A percentile compares a stretch with the other conserved stretches of the same genome.
These are phyloP conservation scores for Aspergillus sp. DNA, from an alignment of 2,329 filamentous ascomycete species.

Conservation along the genomic window DNA sequence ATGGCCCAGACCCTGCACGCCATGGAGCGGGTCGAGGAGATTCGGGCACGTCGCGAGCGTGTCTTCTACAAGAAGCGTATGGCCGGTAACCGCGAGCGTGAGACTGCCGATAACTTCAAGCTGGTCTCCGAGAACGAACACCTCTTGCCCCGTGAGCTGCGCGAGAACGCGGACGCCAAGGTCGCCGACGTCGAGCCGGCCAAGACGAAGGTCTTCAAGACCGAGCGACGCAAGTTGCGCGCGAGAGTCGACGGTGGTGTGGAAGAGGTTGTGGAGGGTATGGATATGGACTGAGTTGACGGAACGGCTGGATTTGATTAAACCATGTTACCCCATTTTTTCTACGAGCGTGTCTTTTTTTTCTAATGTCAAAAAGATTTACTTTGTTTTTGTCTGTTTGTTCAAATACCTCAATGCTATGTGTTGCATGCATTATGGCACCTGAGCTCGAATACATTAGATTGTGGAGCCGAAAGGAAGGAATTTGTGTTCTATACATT, in stretches of 20 bases:
- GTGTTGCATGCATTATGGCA: not conserved
- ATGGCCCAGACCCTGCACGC: constrained; percentile 83
- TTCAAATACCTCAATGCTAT: not conserved
- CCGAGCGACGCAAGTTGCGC: constrained; percentile 1
- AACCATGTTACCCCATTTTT: not conserved
- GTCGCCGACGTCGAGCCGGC: not conserved
- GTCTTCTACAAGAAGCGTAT: constrained; percentile 94
- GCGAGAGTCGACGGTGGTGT: constrained; percentile 5
- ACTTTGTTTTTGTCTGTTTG: not conserved
- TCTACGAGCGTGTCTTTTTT: not conserved
- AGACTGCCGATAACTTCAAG: constrained; percentile 78
- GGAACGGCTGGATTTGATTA: not conserved
- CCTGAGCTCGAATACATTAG: not conserved
- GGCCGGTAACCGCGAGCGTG: constrained; percentile 71
- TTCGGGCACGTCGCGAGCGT: constrained; percentile 77
- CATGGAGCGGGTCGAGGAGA: constrained; percentile 88
- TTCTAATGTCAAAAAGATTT: not conserved
- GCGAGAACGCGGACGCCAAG: constrained; percentile 46
- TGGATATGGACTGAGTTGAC: constrained; percentile 6
- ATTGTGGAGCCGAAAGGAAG: too few species aligned
- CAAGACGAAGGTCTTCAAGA: constrained; percentile 2
- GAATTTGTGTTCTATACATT: too few species aligned
- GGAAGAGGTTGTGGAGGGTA: constrained; percentile 2
- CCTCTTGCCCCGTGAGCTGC: constrained; percentile 72
- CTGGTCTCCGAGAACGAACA: constrained; percentile 91